A percentile compares a stretch with the other conserved stretches of the same genome.
Evolutionary conservation across 2,329 filamentous ascomycete species (phyloP).

Genomic region (Penicillium hordei): DNA sequence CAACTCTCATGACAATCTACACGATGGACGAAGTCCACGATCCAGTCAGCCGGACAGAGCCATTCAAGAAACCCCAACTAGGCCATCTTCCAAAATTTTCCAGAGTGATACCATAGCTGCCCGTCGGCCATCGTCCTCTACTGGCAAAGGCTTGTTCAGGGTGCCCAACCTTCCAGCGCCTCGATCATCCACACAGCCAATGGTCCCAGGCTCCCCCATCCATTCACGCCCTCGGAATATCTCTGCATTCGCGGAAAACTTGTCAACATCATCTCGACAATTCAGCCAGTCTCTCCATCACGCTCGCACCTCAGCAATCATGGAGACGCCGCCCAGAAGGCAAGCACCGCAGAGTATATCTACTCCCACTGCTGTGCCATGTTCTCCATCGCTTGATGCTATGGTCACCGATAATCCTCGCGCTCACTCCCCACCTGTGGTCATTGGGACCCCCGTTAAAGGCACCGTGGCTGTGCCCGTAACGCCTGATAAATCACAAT

Average conservation of each 20-base stretch:
- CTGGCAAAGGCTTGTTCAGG: slow-evolving; percentile 27
- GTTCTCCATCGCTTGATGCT: slow-evolving; percentile 5
- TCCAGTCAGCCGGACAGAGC: slow-evolving; percentile 15
- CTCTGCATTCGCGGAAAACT: slow-evolving; percentile 3
- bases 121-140: slow-evolving; percentile 18
- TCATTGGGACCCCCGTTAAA: slow-evolving; percentile 38
- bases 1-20: slow-evolving; percentile 7
- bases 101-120: slow-evolving; percentile 14
- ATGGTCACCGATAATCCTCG: slow-evolving; percentile 5
- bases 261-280: slow-evolving; percentile 5
- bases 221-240: slow-evolving; percentile 24
- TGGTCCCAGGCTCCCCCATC: slow-evolving; percentile 31
- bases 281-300: slow-evolving; percentile 8
- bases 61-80: slow-evolving; percentile 44
- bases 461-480: slow-evolving; percentile 26
- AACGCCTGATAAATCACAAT: slow-evolving; percentile 36
- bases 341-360: slow-evolving; percentile 4
- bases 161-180: slow-evolving; percentile 29
- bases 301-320: slow-evolving; percentile 22
- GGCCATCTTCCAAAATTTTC: slow-evolving; percentile 31
- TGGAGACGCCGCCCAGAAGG: slow-evolving; percentile 33
- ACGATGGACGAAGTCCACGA: slow-evolving; percentile 1
- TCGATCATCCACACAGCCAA: slow-evolving; percentile 21
- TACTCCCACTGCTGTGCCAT: slow-evolving; percentile 12
- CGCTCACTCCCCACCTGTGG: slow-evolving; percentile 17